A percentile compares a stretch with the other conserved stretches of the same genome.
Conservation (phyloP, 495 filamentous ascomycete genomes). For the Venustampulla echinocandica region DNA sequence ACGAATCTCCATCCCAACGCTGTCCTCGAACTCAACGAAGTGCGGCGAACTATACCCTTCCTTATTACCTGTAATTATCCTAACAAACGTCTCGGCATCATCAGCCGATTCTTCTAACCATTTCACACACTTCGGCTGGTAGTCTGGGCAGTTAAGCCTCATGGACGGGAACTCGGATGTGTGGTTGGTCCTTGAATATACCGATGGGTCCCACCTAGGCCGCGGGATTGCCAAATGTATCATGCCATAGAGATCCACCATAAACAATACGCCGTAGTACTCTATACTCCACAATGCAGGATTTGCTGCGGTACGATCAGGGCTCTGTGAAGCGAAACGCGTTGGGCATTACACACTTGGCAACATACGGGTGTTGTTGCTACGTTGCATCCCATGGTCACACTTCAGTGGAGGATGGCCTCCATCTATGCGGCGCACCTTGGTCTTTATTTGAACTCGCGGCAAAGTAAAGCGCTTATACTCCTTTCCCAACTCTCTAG, state of each 20-base stretch:
- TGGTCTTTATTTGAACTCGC: constrained; percentile 6
- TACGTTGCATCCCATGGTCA: background rate
- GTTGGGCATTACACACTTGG: no score
- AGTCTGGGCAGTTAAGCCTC: background rate
- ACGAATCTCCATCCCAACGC: constrained; percentile 28
- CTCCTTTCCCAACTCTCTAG: constrained; percentile 8
- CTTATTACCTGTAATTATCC: constrained; percentile 23
- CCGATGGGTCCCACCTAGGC: no score
- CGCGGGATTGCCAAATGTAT: no score
- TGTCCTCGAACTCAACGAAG: constrained; percentile 29
- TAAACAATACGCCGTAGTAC: no score
- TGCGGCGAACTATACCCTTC: constrained; percentile 22
- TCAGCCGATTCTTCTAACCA: background rate
- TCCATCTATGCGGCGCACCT: background rate
- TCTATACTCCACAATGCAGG: no score
- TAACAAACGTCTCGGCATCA: constrained; percentile 29
- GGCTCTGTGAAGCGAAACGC: no score
- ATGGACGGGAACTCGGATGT: no score
- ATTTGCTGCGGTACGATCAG: no score
- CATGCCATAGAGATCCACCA: no score
- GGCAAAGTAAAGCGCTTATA: constrained; percentile 15
- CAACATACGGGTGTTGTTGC: no score
- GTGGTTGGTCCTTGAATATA: no score
- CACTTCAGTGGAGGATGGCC: background rate
- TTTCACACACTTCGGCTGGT: background rate